Base-by-base conservation (phyloP, 2,329 filamentous ascomycete genomes). In the Trichophyton benhamiae region DNA sequence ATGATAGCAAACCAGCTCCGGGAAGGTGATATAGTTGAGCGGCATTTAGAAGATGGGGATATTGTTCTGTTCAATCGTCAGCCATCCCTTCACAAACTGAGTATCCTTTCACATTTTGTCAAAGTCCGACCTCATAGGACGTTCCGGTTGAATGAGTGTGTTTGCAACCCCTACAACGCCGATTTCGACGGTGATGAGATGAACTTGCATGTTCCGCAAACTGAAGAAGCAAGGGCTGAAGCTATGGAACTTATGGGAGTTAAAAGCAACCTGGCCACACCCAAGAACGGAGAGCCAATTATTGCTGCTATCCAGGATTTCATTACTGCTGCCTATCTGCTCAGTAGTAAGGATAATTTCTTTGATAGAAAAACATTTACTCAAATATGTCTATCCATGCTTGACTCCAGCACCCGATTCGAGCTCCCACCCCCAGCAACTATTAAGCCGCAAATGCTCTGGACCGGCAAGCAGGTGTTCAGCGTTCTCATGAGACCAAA, bases 261-360 rank as follows among this genome's bases (percentile, higher is more conserved):
- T 61, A 96, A 96, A 76, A 86, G 97, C 79, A 99, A 99, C 72
- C 76, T 99, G 62, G 88, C 88, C 2, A 99, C 94, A 0, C 94
- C 94, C 0, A 96, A 96, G 75, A 97, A 97, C 76, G 94, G 94
- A 71, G 92, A 96, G 68, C 94, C 94, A 1, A 95, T 99, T 68
- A 97, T 99, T 76, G 91, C 91, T 17, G 92, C 94, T n/a, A 99
- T 95, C 33, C 94, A 99, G 70, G 94, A 99, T 80, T 99, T 99
- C 77, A 97, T 99, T 68, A 97, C 92, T 27, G 91, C 91, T 3
- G 89, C 94, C 0, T 99, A 91, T 71, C 77, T 97, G 3, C 79
- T 97, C 27, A 96, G 90, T 68, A 88, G 86, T 74, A 97, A 97
- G 71, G 92, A 97, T 71, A 84, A 86, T 61, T 97, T 99, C 75